Percentiles rank a stretch among this genome's conserved stretches.
Evolutionary conservation across 129 eudicot species (phyloP).

Genomic region (Saussurea involucrata): DNA sequence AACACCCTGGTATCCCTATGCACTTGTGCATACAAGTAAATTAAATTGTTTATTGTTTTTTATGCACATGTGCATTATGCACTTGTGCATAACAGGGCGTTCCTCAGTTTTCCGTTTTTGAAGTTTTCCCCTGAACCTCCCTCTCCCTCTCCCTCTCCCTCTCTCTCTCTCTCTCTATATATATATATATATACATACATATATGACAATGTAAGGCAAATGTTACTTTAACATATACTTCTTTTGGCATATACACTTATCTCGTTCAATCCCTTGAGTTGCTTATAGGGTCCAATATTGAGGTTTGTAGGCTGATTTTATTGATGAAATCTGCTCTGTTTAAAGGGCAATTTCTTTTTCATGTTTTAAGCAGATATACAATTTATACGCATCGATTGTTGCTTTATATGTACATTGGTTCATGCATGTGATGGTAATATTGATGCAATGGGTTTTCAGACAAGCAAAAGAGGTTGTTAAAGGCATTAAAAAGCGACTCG

Average conservation of each 20-base stretch:
- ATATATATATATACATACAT: no score
- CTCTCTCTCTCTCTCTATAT: no score
- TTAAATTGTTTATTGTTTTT: no score
- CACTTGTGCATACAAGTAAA: no score
- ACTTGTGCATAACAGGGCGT: no score
- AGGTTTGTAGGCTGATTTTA: background rate
- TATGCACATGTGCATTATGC: no score
- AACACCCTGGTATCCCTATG: no score
- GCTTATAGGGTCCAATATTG: no score
- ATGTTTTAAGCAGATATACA: background rate
- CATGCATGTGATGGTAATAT: constrained; percentile 10
- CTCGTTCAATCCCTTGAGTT: background rate
- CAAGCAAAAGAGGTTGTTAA: constrained; percentile 89
- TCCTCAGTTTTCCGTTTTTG: no score
- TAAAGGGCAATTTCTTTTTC: background rate
- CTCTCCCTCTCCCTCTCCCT: no score
- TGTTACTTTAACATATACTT: background rate
- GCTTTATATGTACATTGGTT: background rate
- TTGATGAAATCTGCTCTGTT: background rate
- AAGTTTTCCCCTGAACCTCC: no score
- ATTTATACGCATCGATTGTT: background rate
- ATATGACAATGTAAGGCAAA: background rate
- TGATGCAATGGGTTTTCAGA: constrained; percentile 34
- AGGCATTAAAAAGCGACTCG: constrained; percentile 86
- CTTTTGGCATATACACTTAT: background rate